Evolutionary conservation across 2,329 filamentous ascomycete genomes (phyloP), one percentile per base, ranked within the genome.

Genomic region (Boeremia exigua): DNA sequence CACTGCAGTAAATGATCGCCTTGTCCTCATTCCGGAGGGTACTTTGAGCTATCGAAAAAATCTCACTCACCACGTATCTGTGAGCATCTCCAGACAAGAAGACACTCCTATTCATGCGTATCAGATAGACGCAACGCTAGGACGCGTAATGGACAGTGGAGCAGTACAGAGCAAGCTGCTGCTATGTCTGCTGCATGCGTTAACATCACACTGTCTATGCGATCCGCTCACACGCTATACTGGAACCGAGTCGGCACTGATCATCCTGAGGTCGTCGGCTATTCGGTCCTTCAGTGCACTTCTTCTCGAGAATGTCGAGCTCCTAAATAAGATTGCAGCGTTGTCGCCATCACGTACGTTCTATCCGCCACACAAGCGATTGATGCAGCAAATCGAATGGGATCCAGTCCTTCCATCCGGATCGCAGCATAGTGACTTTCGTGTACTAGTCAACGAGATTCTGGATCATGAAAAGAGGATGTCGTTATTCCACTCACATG

Each of bases 161-260:
- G 81, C 73, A 11, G 42, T 86, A 0, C 76, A 80, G 10, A 84
- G 82, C 66, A 84, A 81, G 47, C 70, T 89, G 0, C 77, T 80
- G 15, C 70, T 85, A 0, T 74, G 54, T 8, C 81, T 82, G 27
- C 67, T 88, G 0, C 84, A 88, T 57, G 83, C 80, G 0, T 52
- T 85, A 0, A 87, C 85, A 0, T 82, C 84, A 0, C 77, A 79
- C 44, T 82, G 77, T 25, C 68, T 85, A 0, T 79, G 80, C 0
- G 84, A 87, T 59, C 71, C 69, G 0, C 71, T 86, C 0, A 83
- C 80, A 0, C 42, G 62, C 0, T 68, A 70, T 5, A 87, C 83
- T 0, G 85, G 86, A 0, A 85, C 82, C 0, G 84, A 88, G 58
- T 68, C 82, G 40, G 82, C 84, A 0, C 61, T 87, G 0, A 59